Percentiles rank a stretch among this genome's conserved stretches.
phyloP scores from a whole-genome alignment of 345 rosid species.

The Sapria himalayana region DNA sequence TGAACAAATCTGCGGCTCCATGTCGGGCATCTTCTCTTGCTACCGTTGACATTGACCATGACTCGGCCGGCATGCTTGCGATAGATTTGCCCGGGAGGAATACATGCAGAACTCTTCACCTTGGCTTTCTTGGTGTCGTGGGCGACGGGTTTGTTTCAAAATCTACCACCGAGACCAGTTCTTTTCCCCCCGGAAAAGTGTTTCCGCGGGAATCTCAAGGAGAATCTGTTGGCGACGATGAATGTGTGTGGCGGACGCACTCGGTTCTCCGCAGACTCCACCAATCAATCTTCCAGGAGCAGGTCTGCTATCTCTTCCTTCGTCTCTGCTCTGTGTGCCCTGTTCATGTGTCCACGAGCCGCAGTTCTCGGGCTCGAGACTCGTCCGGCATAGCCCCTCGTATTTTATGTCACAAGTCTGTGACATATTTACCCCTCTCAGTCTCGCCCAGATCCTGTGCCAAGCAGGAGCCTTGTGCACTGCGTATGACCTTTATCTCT shows the following conservation, averaged over 20 bases:
- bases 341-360: too few relatives aligned
- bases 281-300: constrained; percentile 68
- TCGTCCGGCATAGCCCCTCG: too few relatives aligned
- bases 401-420: too few relatives aligned
- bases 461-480: too few relatives aligned
- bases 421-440: too few relatives aligned
- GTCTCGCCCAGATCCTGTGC: too few relatives aligned
- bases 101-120: constrained; percentile 44
- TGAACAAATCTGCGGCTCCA: constrained; percentile 24
- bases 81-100: constrained; percentile 55
- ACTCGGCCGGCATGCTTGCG: constrained; percentile 81
- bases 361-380: too few relatives aligned
- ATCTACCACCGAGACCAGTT: constrained; percentile 15
- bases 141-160: constrained; percentile 14
- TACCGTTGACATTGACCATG: constrained; percentile 56
- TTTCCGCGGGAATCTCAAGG: constrained; percentile 16
- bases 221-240: constrained; percentile 32
- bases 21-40: constrained; percentile 45
- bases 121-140: constrained; percentile 60
- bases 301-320: constrained; percentile 19
- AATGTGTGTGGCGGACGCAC: constrained; percentile 43
- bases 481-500: neutral
- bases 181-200: constrained; percentile 10
- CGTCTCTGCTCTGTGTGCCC: constrained; percentile 1
- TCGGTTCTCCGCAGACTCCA: constrained; percentile 52